Evolutionary conservation across 2,329 filamentous ascomycete species (phyloP), one percentile per base, ranked within the genome.

Genomic region (Trichophyton mentagrophytes): DNA sequence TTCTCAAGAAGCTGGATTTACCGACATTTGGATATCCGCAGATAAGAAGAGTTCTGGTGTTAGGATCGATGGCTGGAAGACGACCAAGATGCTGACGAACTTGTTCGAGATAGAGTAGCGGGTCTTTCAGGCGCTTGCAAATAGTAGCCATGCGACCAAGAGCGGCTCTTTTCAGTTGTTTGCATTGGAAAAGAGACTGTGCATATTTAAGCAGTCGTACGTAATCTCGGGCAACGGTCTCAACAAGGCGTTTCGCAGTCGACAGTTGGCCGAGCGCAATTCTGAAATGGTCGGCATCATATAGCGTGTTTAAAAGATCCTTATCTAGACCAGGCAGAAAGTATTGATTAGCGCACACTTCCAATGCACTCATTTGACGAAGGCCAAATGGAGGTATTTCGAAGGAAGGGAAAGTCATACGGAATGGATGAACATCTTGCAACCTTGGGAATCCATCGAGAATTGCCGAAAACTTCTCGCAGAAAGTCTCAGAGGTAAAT

Each of bases 91-190:
- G 95, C 79, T 97, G 92, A 67, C 93, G 86, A 66, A 95, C 90
- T 77, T 97, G 91, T 76, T 99, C 93, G 63, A 99, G 85, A 75
- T 97, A 99, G 65, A 95, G 81, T 57, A 99, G 83, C 60, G 93
- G 90, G 69, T 99, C 93, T 77, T 96, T 96, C 64, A 99, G 79
- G 65, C 91, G 85, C 79, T 90, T 93, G 78, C 90, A 90, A 69
- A 99, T 90, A 17, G 93, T 99, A 65, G 92, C 93, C 93, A 99
- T 97, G 72, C 93, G 90, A 80, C 93, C 93, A 59, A 99, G 84
- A 7, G 88, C 95, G 58, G 95, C 93, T 65, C 89, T 84, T 85
- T 99, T 99, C 70, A 99, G 85, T 80, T 97, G 91, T 79, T 99
- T 99, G 83, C 92, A 97, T 79, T 99, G 93, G 80, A 92, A 99